Evolutionary conservation across 2,329 filamentous ascomycete species (phyloP).

Genomic region (Fusarium armeniacum): DNA sequence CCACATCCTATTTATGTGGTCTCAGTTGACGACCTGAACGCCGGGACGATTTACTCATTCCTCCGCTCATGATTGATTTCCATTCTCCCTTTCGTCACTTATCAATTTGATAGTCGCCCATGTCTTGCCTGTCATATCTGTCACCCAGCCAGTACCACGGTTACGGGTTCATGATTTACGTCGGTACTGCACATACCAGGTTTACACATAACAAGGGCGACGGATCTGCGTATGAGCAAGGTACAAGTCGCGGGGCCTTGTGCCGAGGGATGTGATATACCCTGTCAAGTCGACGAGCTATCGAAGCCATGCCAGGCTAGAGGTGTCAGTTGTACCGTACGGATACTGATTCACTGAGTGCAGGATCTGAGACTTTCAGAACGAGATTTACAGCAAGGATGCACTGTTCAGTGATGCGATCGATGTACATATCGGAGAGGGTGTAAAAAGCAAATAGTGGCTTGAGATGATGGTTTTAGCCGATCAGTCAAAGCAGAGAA

Average conservation of each 20-base stretch:
- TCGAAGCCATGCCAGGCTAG: slow-evolving; percentile 21
- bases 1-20: slow-evolving; percentile 25
- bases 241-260: slow-evolving; percentile 21
- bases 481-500: slow-evolving; percentile 21
- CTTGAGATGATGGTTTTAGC: slow-evolving; percentile 7
- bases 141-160: slow-evolving; percentile 44
- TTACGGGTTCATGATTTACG: slow-evolving; percentile 22
- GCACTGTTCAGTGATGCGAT: slow-evolving; percentile 8
- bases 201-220: slow-evolving; percentile 30
- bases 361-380: slow-evolving; percentile 41
- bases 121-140: slow-evolving; percentile 34
- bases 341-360: slow-evolving; percentile 40
- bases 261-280: slow-evolving; percentile 19
- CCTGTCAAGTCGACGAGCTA: slow-evolving; percentile 18
- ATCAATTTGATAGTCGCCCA: slow-evolving; percentile 23
- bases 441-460: slow-evolving; percentile 32
- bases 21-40: slow-evolving; percentile 43
- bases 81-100: slow-evolving; percentile 31
- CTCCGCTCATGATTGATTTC: slow-evolving; percentile 4
- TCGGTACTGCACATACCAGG: slow-evolving; percentile 6
- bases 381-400: slow-evolving; percentile 38
- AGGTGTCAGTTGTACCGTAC: slow-evolving; percentile 21
- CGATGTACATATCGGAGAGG: background rate
- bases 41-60: slow-evolving; percentile 24
- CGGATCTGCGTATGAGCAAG: slow-evolving; percentile 26